phyloP scores from a whole-genome alignment of 768 basidiomycete genomes.

The Xerocomus brunneocitrinus region DNA sequence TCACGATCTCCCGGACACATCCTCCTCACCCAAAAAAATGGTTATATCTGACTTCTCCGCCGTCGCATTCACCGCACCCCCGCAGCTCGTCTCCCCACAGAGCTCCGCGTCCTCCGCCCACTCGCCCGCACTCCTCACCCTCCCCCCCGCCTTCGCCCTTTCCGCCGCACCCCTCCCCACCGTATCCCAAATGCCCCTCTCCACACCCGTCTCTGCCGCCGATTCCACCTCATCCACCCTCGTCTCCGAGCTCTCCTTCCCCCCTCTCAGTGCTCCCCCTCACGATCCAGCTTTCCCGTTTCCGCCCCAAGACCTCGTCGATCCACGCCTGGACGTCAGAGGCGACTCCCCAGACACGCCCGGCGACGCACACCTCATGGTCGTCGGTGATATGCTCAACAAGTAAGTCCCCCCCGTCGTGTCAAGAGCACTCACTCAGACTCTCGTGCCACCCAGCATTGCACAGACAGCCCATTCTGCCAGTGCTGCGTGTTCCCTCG shows the following conservation, averaged over 20 bases:
- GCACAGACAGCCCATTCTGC: conserved; percentile 57
- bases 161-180: conserved; percentile 6
- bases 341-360: conserved; percentile 29
- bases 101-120: conserved; percentile 12
- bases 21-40: conserved; percentile 16
- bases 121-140: conserved; percentile 36
- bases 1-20: neutral
- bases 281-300: conserved; percentile 26
- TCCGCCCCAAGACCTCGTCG: conserved; percentile 22
- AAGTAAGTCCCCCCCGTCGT: conserved; percentile 38
- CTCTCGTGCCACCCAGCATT: conserved; percentile 41
- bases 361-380: conserved; percentile 46
- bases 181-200: conserved; percentile 9
- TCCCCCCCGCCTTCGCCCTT: conserved; percentile 25
- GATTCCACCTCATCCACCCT: conserved; percentile 19
- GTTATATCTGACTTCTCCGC: conserved; percentile 44
- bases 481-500: conserved; percentile 44
- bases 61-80: conserved; percentile 36
- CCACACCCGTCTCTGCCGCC: conserved; percentile 12
- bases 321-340: conserved; percentile 12
- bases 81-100: neutral
- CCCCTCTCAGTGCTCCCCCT: conserved; percentile 13
- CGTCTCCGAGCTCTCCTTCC: conserved; percentile 25
- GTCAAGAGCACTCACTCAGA: conserved; percentile 9
- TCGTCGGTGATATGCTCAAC: conserved; percentile 46